Base-by-base conservation (phyloP, 306 rosid species). In the Malus asiatica region DNA sequence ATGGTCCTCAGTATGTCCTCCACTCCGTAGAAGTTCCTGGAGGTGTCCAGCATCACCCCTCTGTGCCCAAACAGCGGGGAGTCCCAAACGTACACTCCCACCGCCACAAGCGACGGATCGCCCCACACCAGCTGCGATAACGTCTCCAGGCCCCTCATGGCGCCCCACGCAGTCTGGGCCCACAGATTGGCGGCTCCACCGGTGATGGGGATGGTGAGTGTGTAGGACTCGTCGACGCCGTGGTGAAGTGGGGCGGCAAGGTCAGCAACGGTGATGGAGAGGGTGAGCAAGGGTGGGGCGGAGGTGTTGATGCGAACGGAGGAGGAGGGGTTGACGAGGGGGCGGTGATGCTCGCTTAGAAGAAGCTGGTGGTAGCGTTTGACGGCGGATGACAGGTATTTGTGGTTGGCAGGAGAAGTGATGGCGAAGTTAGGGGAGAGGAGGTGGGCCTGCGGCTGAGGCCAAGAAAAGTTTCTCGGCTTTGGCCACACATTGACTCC, bases 101-200 rank as follows among this genome's bases (percentile, higher is more conserved):
- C 89, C 0, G 93, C 80, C 33, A 87, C 88, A 4, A 75, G 33
- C 0, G 86, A 66, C 1, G 94, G 97, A 6, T 77, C 4, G 0
- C 87, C 97, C 93, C 96, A 94, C 12, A 83, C 82, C 11, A 94
- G 88, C 74, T 94, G 98, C 8, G 96, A 91, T 68, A 94, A 83
- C 0, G 97, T 91, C 77, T 94, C 97, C 0, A 94, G 75, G 8
- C 98, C 98, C 38, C 92, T 81, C 85, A 94, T 90, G 68, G 89
- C 96, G 2, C 95, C 97, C 97, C 96, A 94, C 2, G 73, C 68
- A 0, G 96, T 94, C 27, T 40, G 2, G 2, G 96, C 85, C 0
- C 57, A 19, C 61, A 94, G 70, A 2, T 60, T 76, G 1, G 98
- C 91, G 1, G 66, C 9, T 1, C 88, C 86, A 0, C 90, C 86